Evolutionary conservation across 352 stramenopile genomes (phyloP).

Genomic region (Globisporangium solare): DNA sequence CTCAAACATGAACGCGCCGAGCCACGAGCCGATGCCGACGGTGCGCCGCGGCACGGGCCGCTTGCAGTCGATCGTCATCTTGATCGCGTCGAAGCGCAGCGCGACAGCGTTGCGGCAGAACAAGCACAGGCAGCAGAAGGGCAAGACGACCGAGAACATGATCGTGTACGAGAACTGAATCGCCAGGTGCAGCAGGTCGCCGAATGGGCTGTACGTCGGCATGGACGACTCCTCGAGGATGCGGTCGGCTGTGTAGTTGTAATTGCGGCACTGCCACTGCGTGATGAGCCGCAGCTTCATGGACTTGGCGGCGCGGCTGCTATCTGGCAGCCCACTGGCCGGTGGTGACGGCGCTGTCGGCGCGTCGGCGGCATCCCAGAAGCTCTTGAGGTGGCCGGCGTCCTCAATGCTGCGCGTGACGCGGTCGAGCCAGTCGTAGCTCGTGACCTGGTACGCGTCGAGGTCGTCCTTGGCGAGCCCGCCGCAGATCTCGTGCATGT

Average conservation of each 20-base stretch:
- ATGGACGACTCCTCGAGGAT: constrained; percentile 60
- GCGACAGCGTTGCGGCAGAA: constrained; percentile 46
- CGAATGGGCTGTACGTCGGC: constrained; percentile 46
- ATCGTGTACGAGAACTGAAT: constrained; percentile 71
- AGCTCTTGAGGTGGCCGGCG: constrained; percentile 21
- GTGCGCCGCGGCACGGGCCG: constrained; percentile 39
- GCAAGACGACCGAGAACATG: constrained; percentile 66
- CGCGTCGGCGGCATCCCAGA: constrained; percentile 20
- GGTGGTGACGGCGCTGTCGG: background rate
- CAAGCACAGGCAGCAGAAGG: constrained; percentile 52
- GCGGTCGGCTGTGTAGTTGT: constrained; percentile 48
- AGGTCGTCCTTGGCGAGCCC: constrained; percentile 31
- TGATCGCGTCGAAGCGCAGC: constrained; percentile 55
- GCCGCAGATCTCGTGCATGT: constrained; percentile 49
- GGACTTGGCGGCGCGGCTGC: background rate
- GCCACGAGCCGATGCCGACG: constrained; percentile 52
- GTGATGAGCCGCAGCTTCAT: constrained; percentile 38
- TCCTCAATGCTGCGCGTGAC: constrained; percentile 40
- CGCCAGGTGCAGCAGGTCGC: constrained; percentile 50
- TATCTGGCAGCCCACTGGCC: background rate
- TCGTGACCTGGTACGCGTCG: constrained; percentile 42
- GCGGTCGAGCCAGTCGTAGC: constrained; percentile 55
- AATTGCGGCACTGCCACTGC: constrained; percentile 56
- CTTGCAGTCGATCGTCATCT: constrained; percentile 68
- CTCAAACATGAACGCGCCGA: constrained; percentile 52